Evolutionary conservation across 108 stramenopile genomes (phyloP).

Genomic region (Asterionellopsis glacialis): DNA sequence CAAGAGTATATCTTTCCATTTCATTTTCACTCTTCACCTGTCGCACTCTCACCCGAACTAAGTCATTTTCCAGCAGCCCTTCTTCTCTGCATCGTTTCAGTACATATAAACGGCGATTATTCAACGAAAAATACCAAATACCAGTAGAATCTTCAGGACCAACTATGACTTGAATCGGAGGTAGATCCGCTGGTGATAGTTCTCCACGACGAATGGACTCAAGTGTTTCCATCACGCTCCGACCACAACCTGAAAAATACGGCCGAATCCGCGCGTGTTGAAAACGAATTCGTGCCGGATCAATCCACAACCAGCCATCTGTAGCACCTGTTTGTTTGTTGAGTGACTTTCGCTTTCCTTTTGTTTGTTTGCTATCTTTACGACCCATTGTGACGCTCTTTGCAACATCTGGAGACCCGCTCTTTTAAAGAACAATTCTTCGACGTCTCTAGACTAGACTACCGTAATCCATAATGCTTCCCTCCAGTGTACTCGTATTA

Average conservation of each 20-base stretch:
- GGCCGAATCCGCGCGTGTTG: conserved; percentile 88
- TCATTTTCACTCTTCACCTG: conserved; percentile 59
- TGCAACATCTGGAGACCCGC: no score
- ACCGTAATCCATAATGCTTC: no score
- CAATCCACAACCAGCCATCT: conserved; percentile 42
- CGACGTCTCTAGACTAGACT: no score
- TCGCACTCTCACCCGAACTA: conserved; percentile 62
- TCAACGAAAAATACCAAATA: conserved; percentile 88
- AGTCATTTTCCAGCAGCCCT: conserved; percentile 49
- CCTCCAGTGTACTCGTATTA: no score
- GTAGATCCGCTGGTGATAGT: conserved; percentile 59
- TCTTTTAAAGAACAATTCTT: no score
- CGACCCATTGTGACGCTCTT: no score
- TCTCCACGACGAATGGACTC: conserved; percentile 66
- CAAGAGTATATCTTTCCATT: conserved; percentile 52
- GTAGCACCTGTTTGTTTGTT: not conserved
- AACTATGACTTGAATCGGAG: conserved; percentile 82
- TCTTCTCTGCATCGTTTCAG: conserved; percentile 78
- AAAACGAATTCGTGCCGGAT: conserved; percentile 80
- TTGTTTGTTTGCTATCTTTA: no score
- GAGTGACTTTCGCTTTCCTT: no score
- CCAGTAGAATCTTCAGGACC: conserved; percentile 55
- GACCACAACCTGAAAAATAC: conserved; percentile 85
- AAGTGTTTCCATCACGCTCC: conserved; percentile 68
- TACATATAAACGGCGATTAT: conserved; percentile 90